These are phyloP conservation scores for Funneliformis geosporum DNA, from an alignment of 192 early-diverging fungal species.

Conservation along the genomic window DNA sequence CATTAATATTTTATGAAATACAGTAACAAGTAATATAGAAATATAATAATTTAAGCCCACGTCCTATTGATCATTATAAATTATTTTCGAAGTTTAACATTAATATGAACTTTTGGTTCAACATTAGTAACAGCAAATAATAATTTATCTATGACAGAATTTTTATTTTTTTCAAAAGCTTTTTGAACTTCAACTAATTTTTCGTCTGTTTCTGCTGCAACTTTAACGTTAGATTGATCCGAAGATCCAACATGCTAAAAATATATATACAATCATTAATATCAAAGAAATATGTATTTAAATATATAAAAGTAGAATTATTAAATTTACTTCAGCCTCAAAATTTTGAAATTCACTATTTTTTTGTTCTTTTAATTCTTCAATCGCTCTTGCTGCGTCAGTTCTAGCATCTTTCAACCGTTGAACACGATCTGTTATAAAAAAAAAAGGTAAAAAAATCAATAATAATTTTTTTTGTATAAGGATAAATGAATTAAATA, in stretches of 20 bases:
- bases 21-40: no score
- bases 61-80: no score
- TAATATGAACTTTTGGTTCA: constrained; percentile 66
- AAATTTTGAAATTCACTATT: constrained; percentile 75
- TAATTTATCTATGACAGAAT: constrained; percentile 67
- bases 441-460: background rate
- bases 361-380: constrained; percentile 81
- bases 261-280: constrained; percentile 9
- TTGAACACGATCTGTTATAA: constrained; percentile 76
- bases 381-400: constrained; percentile 91
- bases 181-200: constrained; percentile 65
- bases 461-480: background rate
- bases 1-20: no score
- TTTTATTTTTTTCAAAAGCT: constrained; percentile 63
- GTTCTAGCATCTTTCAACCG: constrained; percentile 94
- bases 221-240: constrained; percentile 61
- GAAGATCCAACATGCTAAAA: constrained; percentile 69
- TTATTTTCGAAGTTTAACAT: constrained; percentile 33
- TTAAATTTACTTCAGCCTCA: constrained; percentile 61
- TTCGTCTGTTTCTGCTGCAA: constrained; percentile 69
- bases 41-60: no score
- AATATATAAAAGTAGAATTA: background rate
- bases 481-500: background rate
- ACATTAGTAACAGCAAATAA: constrained; percentile 64
- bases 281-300: background rate